A percentile compares a stretch with the other conserved stretches of the same genome.
Evolutionary conservation across 2,329 filamentous ascomycete species (phyloP).

Genomic region (Penicillium sp.): DNA sequence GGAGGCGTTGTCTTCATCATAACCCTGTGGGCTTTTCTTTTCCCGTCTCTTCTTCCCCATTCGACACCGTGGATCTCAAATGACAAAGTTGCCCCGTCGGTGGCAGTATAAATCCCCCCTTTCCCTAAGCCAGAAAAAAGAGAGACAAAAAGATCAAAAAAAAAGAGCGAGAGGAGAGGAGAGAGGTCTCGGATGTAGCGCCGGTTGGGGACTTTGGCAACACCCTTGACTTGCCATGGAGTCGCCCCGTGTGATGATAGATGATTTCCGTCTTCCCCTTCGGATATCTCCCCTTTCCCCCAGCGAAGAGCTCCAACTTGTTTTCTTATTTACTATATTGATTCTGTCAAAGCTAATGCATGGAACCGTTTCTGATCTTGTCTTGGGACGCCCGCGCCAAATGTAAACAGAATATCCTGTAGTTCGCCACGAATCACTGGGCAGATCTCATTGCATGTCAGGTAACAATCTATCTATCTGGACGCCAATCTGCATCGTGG

Average conservation of each 20-base stretch:
- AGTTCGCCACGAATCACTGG: neutral
- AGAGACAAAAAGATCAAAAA: conserved; percentile 12
- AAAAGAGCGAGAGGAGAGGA: conserved; percentile 7
- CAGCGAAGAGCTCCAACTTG: conserved; percentile 23
- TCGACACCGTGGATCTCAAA: conserved; percentile 27
- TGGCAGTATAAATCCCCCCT: conserved; percentile 23
- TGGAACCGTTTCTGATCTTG: conserved; percentile 23
- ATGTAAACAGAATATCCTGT: conserved; percentile 1
- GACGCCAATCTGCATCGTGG: no score
- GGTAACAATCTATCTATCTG: neutral
- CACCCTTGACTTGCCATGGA: conserved; percentile 11
- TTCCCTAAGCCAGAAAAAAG: no score
- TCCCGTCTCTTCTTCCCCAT: conserved; percentile 15
- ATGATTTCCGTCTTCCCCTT: conserved; percentile 27
- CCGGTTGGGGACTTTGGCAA: conserved; percentile 12
- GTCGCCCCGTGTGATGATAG: conserved; percentile 28
- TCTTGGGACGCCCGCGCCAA: no score
- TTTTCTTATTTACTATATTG: conserved; percentile 21
- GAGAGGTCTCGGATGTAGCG: conserved; percentile 14
- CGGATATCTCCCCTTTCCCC: conserved; percentile 25
- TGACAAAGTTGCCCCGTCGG: conserved; percentile 25
- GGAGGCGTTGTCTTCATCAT: conserved; percentile 46
- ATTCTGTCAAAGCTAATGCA: conserved; percentile 37
- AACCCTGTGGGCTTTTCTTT: conserved; percentile 39
- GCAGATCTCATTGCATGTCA: neutral